Evolutionary conservation across 2,329 filamentous ascomycete species (phyloP), one percentile per base, ranked within the genome.

Genomic region (Hirsutella rhossiliensis): DNA sequence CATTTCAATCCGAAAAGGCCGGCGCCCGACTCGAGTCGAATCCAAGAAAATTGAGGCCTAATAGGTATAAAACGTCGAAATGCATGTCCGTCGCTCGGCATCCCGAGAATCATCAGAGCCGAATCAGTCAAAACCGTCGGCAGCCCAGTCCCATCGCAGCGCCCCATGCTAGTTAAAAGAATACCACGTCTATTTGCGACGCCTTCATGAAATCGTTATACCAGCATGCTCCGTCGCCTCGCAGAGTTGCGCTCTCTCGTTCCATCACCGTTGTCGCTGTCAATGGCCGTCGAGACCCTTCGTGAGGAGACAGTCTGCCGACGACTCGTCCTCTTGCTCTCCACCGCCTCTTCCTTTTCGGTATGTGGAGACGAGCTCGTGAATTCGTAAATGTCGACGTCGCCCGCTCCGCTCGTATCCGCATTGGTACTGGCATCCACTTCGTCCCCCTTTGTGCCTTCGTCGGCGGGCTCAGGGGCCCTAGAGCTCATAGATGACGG

Each of bases 211-310:
- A 43, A 41, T 56, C 52, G 52, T 75, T 65, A 77, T 59, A 78
- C 57, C 73, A 79, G 76, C 72, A 77, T 78, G 56, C 73, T 78
- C 52, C 73, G 65, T 50, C 75, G 63, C 54, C 75, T 64, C 46
- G 67, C 65, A 30, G 55, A 64, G 45, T 54, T 52, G 23, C 55
- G 57, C 18, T 61, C 56, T 43, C 48, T 52, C 28, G 50, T 46
- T 43, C 58, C 51, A 17, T 52, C 46, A 27, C 46, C 49, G 5
- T 61, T 64, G 17, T 67, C 68, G 31, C 60, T 58, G 7, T 61
- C 59, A 3, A 60, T 49, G 11, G 62, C 59, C 13, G 67, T 61
- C 1, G 67, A 69, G 41, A 65, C 54, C 41, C 68, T 58, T 40
- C 67, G 58, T 3, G 62, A 56, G 3, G 59, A 56, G 42, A 61